Evolutionary conservation across 2,329 filamentous ascomycete species (phyloP), one percentile per base, ranked within the genome.

Genomic region (Aureobasidium melanogenum): DNA sequence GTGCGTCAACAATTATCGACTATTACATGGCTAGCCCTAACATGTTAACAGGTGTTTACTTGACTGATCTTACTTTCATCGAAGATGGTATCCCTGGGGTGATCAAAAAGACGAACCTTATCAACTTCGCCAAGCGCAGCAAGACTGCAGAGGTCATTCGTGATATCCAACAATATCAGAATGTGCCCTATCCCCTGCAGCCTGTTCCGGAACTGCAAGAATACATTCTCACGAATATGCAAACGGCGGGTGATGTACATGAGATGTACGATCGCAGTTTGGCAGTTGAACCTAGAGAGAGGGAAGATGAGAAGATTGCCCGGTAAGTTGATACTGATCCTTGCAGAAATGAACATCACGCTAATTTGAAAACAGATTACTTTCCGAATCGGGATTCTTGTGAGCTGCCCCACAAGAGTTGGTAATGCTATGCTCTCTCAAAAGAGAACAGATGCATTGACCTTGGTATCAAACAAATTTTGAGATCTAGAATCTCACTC

Each of bases 231-330:
- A 92, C 87, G 73, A 97, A 97, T 74, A 96, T 97, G 89, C 88
- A 95, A 77, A 88, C 88, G 32, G 93, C 94, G 4, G 89, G 91
- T 57, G 93, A 97, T 73, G 94, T 99, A 65, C 92, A 97, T 74
- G 93, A 97, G 80, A 97, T 97, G 94, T 99, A 97, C 79, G 92
- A 97, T 75, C 92, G 92, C 81, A 96, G 91, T 77, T 80, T 99
- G 77, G 83, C 87, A 70, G 87, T 99, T 63, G 94, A 99, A 74
- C 94, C 94, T 65, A 84, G 94, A 70, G 94, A 99, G 79, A 84
- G 94, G 69, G 94, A 99, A 79, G 94, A 99, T 72, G 94, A 99
- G 79, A 97, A 97, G 82, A 97, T 99, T 81, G 93, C 96, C 73
- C 95, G 94, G 92, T 96, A 86, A 71, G 75, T 71, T 71, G n/a